Conservation (phyloP, 768 basidiomycete genomes). For the Pleurotus giganteus region DNA sequence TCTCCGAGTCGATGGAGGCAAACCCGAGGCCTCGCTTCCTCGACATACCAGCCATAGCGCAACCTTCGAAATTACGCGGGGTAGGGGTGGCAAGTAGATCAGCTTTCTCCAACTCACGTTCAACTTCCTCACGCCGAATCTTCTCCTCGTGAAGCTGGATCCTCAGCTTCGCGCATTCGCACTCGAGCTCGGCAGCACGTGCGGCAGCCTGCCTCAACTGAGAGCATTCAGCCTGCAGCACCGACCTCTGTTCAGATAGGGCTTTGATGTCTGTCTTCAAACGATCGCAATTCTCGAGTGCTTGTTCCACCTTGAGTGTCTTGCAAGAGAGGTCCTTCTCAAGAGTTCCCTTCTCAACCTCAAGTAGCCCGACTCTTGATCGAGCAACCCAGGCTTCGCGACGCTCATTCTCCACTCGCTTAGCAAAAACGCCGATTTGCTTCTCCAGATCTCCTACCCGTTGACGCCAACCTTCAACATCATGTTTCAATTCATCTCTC, state of each 20-base stretch:
- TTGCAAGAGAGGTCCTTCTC: slow-evolving; percentile 38
- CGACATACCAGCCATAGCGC: slow-evolving; percentile 17
- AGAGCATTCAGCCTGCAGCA: slow-evolving; percentile 30
- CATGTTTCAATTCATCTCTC: slow-evolving; percentile 83
- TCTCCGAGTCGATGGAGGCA: slow-evolving; percentile 62
- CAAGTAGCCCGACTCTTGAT: slow-evolving; percentile 62
- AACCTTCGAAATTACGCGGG: slow-evolving; percentile 26
- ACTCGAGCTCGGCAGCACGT: background rate
- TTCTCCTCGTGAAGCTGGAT: slow-evolving; percentile 36
- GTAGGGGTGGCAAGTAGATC: slow-evolving; percentile 47
- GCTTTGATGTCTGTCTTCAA: background rate
- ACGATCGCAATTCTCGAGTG: background rate
- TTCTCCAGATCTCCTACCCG: slow-evolving; percentile 78
- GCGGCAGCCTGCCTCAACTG: slow-evolving; percentile 29
- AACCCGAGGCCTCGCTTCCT: slow-evolving; percentile 49
- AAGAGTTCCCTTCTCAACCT: slow-evolving; percentile 63
- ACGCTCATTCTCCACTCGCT: slow-evolving; percentile 73
- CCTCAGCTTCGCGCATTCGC: slow-evolving; percentile 17
- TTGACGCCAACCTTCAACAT: slow-evolving; percentile 84
- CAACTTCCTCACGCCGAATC: slow-evolving; percentile 43
- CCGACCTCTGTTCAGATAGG: background rate
- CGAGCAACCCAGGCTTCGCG: slow-evolving; percentile 84
- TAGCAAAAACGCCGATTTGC: slow-evolving; percentile 60
- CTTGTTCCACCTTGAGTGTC: slow-evolving; percentile 18
- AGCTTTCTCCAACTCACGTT: slow-evolving; percentile 45